phyloP scores from a whole-genome alignment of 495 filamentous ascomycete species.

The Hamigera avellanea region DNA sequence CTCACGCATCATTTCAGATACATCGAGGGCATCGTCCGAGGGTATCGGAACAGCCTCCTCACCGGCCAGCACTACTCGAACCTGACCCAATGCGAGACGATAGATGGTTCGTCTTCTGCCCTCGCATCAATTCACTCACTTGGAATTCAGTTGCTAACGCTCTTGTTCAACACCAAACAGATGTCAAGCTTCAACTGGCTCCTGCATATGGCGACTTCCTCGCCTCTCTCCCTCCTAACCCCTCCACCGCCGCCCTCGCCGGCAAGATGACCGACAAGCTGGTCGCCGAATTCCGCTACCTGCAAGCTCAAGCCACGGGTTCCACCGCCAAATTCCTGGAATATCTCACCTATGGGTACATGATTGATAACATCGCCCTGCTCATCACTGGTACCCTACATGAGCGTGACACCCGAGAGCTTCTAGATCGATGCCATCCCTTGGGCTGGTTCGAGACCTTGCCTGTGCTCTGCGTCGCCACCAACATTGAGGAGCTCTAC shows the following conservation, averaged over 20 bases:
- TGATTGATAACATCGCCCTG: constrained; percentile 99
- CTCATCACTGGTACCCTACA: constrained; percentile 97
- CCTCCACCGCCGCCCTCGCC: constrained; percentile 89
- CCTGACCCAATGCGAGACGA: constrained; percentile 95
- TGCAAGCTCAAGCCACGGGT: constrained; percentile 83
- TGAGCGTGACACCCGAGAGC: constrained; percentile 91
- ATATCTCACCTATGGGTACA: constrained; percentile 96
- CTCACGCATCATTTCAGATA: constrained; percentile 47
- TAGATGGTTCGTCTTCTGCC: constrained; percentile 62
- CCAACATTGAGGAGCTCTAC: constrained; percentile 97
- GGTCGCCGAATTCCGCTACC: constrained; percentile 91
- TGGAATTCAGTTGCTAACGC: neutral
- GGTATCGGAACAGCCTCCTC: constrained; percentile 89
- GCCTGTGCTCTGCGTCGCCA: constrained; percentile 94
- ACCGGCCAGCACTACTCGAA: constrained; percentile 88
- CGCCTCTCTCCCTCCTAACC: constrained; percentile 84
- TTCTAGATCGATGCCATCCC: constrained; percentile 91
- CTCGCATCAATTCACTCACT: no score
- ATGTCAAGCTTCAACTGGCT: constrained; percentile 93
- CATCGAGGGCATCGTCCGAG: constrained; percentile 92
- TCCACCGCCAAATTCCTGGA: constrained; percentile 89
- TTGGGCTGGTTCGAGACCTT: constrained; percentile 98
- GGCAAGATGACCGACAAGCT: constrained; percentile 96
- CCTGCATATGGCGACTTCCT: constrained; percentile 98
- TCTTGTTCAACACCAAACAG: constrained; percentile 30